Percentiles rank a stretch among this genome's conserved stretches.
These are phyloP conservation scores for Trichoderma afroharzianum DNA, from an alignment of 2,329 filamentous ascomycete genomes.

Conservation along the genomic window DNA sequence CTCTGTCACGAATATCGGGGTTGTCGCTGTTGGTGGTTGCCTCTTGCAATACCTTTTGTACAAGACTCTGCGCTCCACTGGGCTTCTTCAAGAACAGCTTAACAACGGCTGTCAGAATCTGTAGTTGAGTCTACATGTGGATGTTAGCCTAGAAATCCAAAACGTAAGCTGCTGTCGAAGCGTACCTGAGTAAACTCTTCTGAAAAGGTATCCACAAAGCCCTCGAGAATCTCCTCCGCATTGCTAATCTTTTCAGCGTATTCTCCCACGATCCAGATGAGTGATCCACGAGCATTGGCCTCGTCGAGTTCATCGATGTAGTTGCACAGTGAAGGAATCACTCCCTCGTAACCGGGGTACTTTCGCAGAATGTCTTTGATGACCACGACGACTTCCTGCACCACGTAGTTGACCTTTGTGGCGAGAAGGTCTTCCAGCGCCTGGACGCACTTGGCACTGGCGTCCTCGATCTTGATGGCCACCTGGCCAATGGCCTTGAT, in stretches of 20 bases:
- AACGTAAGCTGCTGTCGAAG: constrained; percentile 1
- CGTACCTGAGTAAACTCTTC: constrained; percentile 92
- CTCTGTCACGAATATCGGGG: constrained; percentile 92
- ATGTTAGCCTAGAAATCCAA: constrained; percentile 1
- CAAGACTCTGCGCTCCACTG: constrained; percentile 81
- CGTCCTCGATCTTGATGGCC: constrained; percentile 95
- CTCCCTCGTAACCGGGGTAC: constrained; percentile 95
- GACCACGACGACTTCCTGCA: constrained; percentile 97
- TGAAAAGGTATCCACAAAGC: constrained; percentile 90
- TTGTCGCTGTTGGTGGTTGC: constrained; percentile 96
- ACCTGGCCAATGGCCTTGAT: constrained; percentile 97
- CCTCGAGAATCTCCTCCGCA: constrained; percentile 86
- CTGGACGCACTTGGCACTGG: constrained; percentile 93
- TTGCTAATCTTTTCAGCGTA: constrained; percentile 99
- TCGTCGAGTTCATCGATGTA: constrained; percentile 97
- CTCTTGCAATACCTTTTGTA: constrained; percentile 89
- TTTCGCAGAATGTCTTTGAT: constrained; percentile 98
- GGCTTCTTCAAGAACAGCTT: constrained; percentile 98
- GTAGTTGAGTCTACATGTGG: constrained; percentile 76
- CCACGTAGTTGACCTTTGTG: constrained; percentile 98
- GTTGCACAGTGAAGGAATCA: constrained; percentile 93
- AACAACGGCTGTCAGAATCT: constrained; percentile 94
- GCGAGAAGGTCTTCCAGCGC: constrained; percentile 90
- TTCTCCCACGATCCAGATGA: constrained; percentile 99
- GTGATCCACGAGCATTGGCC: constrained; percentile 79